Base-by-base conservation (phyloP, 331 rosid species). In the Pyracantha coccinea region DNA sequence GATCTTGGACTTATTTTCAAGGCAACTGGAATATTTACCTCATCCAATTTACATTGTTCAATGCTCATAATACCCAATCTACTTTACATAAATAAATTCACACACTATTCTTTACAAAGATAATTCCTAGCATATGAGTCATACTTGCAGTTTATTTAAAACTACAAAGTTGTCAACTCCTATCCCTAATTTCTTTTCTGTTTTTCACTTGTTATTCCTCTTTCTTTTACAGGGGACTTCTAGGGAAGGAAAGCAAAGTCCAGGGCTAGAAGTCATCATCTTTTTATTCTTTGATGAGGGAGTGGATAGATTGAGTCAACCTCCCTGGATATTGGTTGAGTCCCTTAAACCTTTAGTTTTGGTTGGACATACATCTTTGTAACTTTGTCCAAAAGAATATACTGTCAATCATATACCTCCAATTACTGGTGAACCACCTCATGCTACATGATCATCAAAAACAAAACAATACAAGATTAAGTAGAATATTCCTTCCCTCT, bases 361-460 rank as follows among this genome's bases (percentile, higher is more conserved):
- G 70, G 33, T 23, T 57, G 62, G 57, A 19, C 45, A 73, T 13
- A 63, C 16, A 63, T 19, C 6, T 31, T 73, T 44, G 9, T 23
- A 59, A 6, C n/a, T 73, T 73, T 15, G 44, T 60, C 38, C 68
- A 61, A 61, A 25, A 45, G 16, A 6, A 60, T 27, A 27, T 27
- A 25, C 8, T 70, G 44, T 29, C 27, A 27, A 75, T 58, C 61
- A 71, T 16, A 58, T 12, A 35, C 53, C 72, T 66, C n/a, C 57
- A 67, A 75, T 75, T 71, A 79, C 31, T 59, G 17, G 52, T 60
- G 60, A 77, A 55, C 69, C 52, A 41, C 21, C 35, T 28, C 55
- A n/a, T 41, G 70, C 68, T 72, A 45, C 55, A 73, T 19, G 67
- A 73, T 64, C 44, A 35, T 47, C 66, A 72, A 14, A 79, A 38